phyloP scores from a whole-genome alignment of 2,329 filamentous ascomycete genomes.

The Venturia oleaginea region DNA sequence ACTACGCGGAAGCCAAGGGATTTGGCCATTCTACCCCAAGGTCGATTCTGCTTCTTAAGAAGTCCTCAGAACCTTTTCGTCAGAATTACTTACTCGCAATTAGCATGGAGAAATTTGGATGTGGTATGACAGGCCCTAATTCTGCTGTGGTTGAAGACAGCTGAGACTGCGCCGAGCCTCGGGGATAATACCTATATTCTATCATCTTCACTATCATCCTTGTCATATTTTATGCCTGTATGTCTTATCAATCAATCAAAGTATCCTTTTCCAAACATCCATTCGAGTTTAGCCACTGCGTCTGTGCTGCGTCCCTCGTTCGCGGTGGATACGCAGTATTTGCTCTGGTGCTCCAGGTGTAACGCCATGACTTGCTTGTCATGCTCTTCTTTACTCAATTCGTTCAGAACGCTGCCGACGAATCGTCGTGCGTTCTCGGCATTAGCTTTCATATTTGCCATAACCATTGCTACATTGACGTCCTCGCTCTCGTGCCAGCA shows the following conservation, averaged over 20 bases:
- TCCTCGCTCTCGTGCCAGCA: slow-evolving; percentile 81
- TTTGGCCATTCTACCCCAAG: not conserved
- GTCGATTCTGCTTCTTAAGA: too few relatives aligned
- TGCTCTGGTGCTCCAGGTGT: slow-evolving; percentile 68
- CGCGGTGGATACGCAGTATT: slow-evolving; percentile 76
- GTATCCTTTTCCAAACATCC: slow-evolving; percentile 53
- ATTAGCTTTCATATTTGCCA: slow-evolving; percentile 93
- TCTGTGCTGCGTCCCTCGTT: slow-evolving; percentile 62
- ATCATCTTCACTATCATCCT: not conserved
- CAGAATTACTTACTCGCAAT: too few relatives aligned
- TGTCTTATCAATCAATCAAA: not conserved
- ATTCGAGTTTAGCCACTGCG: slow-evolving; percentile 70
- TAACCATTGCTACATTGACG: slow-evolving; percentile 94
- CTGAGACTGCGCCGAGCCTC: not conserved
- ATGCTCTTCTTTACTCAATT: slow-evolving; percentile 70
- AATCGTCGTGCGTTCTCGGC: slow-evolving; percentile 77
- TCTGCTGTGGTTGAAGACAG: slow-evolving; percentile 2
- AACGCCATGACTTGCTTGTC: slow-evolving; percentile 66
- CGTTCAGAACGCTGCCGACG: slow-evolving; percentile 78
- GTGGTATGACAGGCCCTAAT: not conserved
- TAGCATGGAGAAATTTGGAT: too few relatives aligned
- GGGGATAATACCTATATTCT: not conserved
- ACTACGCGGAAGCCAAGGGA: not conserved
- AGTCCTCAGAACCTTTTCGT: too few relatives aligned
- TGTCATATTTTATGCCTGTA: not conserved